Percentiles rank a stretch among this genome's conserved stretches.
Evolutionary conservation across 805 yeast species (phyloP).

Genomic region (Teunomyces tritomae): DNA sequence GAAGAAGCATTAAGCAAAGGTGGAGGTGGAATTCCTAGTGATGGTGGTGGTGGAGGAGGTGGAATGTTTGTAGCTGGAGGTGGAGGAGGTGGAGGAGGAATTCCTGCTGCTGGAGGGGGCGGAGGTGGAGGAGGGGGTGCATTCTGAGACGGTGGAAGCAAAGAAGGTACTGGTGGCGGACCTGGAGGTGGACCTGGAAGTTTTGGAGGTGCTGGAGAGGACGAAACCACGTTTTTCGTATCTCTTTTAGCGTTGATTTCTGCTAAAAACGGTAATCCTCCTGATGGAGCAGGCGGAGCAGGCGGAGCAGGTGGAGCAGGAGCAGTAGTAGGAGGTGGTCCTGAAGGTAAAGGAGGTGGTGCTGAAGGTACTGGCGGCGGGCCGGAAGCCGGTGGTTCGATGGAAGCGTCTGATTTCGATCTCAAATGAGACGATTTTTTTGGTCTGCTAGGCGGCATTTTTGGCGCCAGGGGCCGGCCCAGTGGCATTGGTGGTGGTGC

Average conservation of each 20-base stretch:
- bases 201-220: slow-evolving; percentile 21
- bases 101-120: slow-evolving; percentile 11
- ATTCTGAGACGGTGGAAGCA: slow-evolving; percentile 5
- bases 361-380: slow-evolving; percentile 13
- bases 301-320: slow-evolving; percentile 13
- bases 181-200: slow-evolving; percentile 16
- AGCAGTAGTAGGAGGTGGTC: slow-evolving; percentile 9
- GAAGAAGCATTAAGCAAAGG: slow-evolving; percentile 11
- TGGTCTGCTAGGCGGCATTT: slow-evolving; percentile 41
- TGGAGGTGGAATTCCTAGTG: slow-evolving; percentile 11
- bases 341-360: slow-evolving; percentile 17
- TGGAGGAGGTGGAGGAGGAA: slow-evolving; percentile 4
- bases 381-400: neutral
- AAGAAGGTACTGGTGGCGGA: neutral
- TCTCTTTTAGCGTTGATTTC: slow-evolving; percentile 50
- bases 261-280: slow-evolving; percentile 46
- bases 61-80: no score
- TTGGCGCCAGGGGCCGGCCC: slow-evolving; percentile 22
- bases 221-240: slow-evolving; percentile 21
- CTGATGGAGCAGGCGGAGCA: slow-evolving; percentile 27
- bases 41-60: slow-evolving; percentile 13
- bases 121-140: slow-evolving; percentile 20
- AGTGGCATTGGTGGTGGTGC: slow-evolving; percentile 14
- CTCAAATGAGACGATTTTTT: slow-evolving; percentile 36
- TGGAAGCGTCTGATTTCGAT: slow-evolving; percentile 1